Base-by-base conservation (phyloP, 148 eudicot species). In the Silene conica region DNA sequence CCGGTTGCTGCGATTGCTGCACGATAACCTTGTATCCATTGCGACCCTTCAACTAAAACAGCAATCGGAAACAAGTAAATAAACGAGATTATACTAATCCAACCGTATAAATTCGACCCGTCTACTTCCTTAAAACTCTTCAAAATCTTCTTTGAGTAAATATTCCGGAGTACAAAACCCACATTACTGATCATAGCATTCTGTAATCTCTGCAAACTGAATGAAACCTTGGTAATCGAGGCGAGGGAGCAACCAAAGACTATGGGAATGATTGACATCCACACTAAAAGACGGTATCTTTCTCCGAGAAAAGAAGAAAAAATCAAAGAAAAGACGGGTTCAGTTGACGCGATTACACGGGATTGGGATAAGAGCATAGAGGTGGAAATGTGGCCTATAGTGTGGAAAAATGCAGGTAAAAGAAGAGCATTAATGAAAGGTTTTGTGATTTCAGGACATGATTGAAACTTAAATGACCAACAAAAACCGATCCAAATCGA, bases 101-200 rank as follows among this genome's bases (percentile, higher is more conserved):
- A 86, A 45, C 97, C 98, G 74, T 94, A 94, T 63, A 91, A 75
- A 64, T 94, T 94, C 88, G 91, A 84, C 45, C 98, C 98, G 78
- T 91, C 83, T 16, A 94, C 93, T 67, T 91, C 90, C 63, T 89
- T 94, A 61, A 91, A 91, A 83, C 82, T 89, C 70, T 94, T 89
- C 46, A 94, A 79, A 71, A 91, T 89, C 76, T 73, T 85, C 50
- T 94, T 94, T 4, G 98, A 94, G 79, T 89, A 91, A 25, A 91
- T 91, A 50, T 94, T 94, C 4, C 96, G 77, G 2, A 91, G 79
- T 15, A 94, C 98, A 50, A 94, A 91, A 1, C 93, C 98, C 4
- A 91, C 90, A 86, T 94, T 94, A 41, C 97, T 91, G 15, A 94
- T 94, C 85, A 94, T 63, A 85, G 97, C 98, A 65, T 97, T 95